Evolutionary conservation across 352 stramenopile genomes (phyloP).

Genomic region (Phytophthora ramorum): DNA sequence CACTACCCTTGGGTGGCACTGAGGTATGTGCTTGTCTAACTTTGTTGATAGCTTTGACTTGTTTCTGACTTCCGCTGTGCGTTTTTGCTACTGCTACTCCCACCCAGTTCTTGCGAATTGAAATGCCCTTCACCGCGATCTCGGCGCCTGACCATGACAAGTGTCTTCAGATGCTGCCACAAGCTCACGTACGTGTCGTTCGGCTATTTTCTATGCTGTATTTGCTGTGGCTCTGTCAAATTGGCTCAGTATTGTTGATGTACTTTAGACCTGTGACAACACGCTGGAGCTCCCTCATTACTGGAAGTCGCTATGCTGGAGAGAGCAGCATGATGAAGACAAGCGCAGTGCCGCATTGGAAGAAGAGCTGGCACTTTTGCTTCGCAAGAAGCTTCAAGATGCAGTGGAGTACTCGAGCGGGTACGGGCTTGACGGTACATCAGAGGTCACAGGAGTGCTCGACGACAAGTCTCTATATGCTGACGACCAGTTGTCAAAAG

Average conservation of each 20-base stretch:
- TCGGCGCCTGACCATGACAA: slow-evolving; percentile 49
- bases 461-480: slow-evolving; percentile 10
- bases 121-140: slow-evolving; percentile 72
- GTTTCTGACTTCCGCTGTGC: background rate
- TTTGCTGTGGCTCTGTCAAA: background rate
- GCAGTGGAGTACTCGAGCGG: slow-evolving; percentile 71
- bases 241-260: background rate
- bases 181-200: slow-evolving; percentile 68
- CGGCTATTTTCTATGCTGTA: background rate
- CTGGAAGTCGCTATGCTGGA: slow-evolving; percentile 75
- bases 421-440: slow-evolving; percentile 70
- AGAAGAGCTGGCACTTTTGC: slow-evolving; percentile 45
- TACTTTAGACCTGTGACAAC: slow-evolving; percentile 74
- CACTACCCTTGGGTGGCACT: slow-evolving; percentile 61
- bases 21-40: slow-evolving; percentile 46
- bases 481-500: slow-evolving; percentile 24
- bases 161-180: slow-evolving; percentile 68
- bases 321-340: slow-evolving; percentile 38
- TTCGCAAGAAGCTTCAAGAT: slow-evolving; percentile 59
- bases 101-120: slow-evolving; percentile 72
- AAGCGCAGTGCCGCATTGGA: slow-evolving; percentile 41
- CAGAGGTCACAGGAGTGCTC: slow-evolving; percentile 29
- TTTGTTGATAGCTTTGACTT: background rate
- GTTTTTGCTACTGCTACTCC: background rate
- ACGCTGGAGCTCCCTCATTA: slow-evolving; percentile 78